These are phyloP conservation scores for Pilatotrama ljubarskyi DNA, from an alignment of 768 basidiomycete genomes.

Conservation along the genomic window DNA sequence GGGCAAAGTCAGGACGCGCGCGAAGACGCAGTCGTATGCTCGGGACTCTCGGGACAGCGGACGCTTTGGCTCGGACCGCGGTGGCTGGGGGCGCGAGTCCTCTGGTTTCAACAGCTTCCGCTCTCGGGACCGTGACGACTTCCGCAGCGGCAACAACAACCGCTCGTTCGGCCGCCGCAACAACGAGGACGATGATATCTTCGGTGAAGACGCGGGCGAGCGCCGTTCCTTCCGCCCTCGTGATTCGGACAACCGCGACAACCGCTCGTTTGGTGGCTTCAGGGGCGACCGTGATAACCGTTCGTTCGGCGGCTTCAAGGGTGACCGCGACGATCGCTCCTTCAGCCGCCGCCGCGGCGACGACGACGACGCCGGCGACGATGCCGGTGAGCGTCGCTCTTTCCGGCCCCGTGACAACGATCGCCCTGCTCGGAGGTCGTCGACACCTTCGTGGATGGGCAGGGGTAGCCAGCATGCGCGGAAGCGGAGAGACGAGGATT, in stretches of 20 bases:
- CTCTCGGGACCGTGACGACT: background rate
- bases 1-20: constrained; percentile 13
- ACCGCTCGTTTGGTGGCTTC: too few relatives aligned
- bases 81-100: background rate
- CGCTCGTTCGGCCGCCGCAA: background rate
- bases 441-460: too few relatives aligned
- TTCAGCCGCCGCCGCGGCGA: background rate
- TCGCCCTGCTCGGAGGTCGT: background rate
- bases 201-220: background rate
- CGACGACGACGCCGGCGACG: background rate
- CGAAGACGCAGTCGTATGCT: background rate
- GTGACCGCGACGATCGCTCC: background rate
- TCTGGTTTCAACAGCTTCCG: background rate
- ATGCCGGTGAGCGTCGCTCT: background rate
- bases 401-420: background rate
- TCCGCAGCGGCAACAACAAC: background rate
- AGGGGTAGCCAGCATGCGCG: too few relatives aligned
- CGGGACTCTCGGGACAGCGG: background rate
- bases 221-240: background rate
- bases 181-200: background rate
- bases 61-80: background rate
- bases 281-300: background rate
- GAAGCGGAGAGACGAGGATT: too few relatives aligned
- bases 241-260: background rate
- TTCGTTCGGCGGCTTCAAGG: background rate